Evolutionary conservation across 495 filamentous ascomycete genomes (phyloP), one percentile per base, ranked within the genome.

Genomic region (Aspergillus campestris): DNA sequence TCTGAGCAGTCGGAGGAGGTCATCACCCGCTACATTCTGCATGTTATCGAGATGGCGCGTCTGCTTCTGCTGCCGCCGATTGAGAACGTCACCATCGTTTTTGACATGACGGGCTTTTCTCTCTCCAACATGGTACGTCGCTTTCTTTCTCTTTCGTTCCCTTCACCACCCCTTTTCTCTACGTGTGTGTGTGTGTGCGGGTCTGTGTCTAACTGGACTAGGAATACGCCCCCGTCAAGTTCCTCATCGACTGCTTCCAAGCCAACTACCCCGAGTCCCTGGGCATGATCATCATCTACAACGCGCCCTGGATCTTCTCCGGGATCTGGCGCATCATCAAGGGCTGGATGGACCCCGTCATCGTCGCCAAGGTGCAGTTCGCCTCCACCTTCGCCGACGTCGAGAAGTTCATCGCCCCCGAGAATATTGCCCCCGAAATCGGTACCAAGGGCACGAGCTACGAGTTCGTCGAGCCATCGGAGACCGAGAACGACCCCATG

Each of bases 241-340:
- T 95, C 70, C 89, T 97, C 73, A 90, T 96, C 65, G 90, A 91
- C 65, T 92, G 87, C 60, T 95, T 98, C 59, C 89, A 96, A 69
- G 89, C 88, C 34, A 95, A 95, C 65, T 98, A 96, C 61, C 91
- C 92, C 6, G 92, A 96, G 63, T 85, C 73, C 31, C 74, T 98
- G 0, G 91, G 90, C 32, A 71, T 81, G 2, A 82, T 95, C 33
- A 74, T 96, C 8, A 85, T 98, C 29, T 88, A 98, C 67, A 95
- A 95, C 61, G 80, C 91, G 0, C 92, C 92, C 0, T 98, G 89
- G 91, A 69, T 96, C 13, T 98, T 98, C 67, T 86, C 90, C 60
- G 81, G 86, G 4, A 24, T 24, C 18, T 24, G 18, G 18, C 18
- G 18, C 18, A 24, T 24, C 18, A 24, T 24, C 59, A 80, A 78